phyloP scores from a whole-genome alignment of 441 rosid species.

The Adansonia madagascariensis region DNA sequence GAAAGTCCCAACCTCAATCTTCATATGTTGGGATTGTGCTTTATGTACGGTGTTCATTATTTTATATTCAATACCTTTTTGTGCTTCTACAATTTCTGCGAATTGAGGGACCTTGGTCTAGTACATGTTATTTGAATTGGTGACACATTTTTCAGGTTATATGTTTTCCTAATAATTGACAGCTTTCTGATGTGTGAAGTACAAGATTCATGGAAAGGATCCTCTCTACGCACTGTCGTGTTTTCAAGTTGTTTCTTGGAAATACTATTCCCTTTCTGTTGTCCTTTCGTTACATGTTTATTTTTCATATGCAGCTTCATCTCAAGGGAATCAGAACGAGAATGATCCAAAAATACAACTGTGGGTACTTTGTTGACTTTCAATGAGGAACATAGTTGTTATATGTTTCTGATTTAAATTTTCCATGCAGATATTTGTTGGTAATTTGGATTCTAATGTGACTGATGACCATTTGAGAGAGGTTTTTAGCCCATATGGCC shows the following conservation, averaged over 20 bases:
- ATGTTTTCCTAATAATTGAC: neutral
- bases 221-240: neutral
- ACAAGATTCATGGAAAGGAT: neutral
- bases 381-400: neutral
- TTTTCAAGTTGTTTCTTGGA: constrained; percentile 1
- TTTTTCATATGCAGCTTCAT: constrained; percentile 66
- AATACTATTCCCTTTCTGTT: neutral
- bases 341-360: constrained; percentile 88
- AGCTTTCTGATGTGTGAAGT: constrained; percentile 3
- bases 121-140: neutral
- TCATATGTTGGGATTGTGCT: neutral
- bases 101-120: neutral
- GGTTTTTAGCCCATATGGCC: constrained; percentile 79
- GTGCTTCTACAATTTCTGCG: neutral
- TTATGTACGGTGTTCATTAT: neutral
- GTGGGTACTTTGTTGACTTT: constrained; percentile 54
- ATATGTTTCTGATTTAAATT: constrained; percentile 22
- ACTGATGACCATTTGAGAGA: constrained; percentile 75
- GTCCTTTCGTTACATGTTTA: constrained; percentile 23
- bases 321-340: constrained; percentile 63
- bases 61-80: neutral
- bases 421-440: constrained; percentile 71
- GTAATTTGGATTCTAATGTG: constrained; percentile 70
- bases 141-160: neutral
- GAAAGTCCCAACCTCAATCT: neutral